A percentile compares a stretch with the other conserved stretches of the same genome.
These are phyloP conservation scores for Spinacia oleracea DNA, from an alignment of 179 eudicot species.

Conservation along the genomic window DNA sequence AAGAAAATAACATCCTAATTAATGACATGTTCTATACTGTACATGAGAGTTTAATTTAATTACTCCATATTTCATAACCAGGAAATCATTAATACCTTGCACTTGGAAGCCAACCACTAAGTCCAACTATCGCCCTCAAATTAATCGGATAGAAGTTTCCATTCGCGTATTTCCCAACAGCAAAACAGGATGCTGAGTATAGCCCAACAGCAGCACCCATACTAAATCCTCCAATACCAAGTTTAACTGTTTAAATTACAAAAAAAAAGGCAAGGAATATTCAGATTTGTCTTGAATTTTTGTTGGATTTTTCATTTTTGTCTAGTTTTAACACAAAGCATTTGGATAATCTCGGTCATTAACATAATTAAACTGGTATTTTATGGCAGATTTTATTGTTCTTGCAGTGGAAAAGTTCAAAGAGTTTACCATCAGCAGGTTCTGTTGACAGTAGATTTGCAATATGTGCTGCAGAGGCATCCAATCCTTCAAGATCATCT, in stretches of 20 bases:
- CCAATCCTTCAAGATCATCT: slow-evolving; percentile 80
- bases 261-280: neutral
- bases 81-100: slow-evolving; percentile 51
- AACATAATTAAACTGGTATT: neutral
- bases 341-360: neutral
- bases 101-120: slow-evolving; percentile 98
- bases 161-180: slow-evolving; percentile 73
- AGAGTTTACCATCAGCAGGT: slow-evolving; percentile 67
- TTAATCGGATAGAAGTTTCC: slow-evolving; percentile 68
- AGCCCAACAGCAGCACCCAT: slow-evolving; percentile 93
- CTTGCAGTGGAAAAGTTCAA: neutral
- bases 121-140: slow-evolving; percentile 69
- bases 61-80: too few relatives aligned
- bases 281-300: slow-evolving; percentile 1
- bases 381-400: neutral
- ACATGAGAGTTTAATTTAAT: too few relatives aligned
- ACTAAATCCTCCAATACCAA: slow-evolving; percentile 89
- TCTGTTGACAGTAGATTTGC: slow-evolving; percentile 83
- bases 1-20: too few relatives aligned
- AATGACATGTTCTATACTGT: too few relatives aligned
- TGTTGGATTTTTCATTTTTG: neutral
- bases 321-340: too few relatives aligned
- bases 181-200: slow-evolving; percentile 85
- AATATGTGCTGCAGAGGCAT: slow-evolving; percentile 85
- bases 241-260: slow-evolving; percentile 66